Evolutionary conservation across 78 protist genomes (phyloP), one percentile per base, ranked within the genome.

Genomic region (Dictyostelium citrinum): DNA sequence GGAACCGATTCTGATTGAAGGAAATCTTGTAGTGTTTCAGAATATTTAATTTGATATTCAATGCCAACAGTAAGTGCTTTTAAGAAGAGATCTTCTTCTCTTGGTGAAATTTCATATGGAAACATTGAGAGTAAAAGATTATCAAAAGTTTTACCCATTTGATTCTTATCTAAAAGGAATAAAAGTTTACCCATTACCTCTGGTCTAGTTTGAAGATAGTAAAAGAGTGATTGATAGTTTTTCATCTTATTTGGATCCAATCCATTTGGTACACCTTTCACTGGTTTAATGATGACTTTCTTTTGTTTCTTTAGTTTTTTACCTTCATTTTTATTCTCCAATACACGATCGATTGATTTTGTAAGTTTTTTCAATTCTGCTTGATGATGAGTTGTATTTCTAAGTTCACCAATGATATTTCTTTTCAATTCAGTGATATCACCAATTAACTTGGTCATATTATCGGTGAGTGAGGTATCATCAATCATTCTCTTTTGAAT

Each of bases 21-120:
- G 41, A 88, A 61, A 12, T 88, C 86, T 22, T 60, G 80, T n/a
- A 88, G 29, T 0, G n/a, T 35, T 17, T 61, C 81, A 16, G 85
- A 49, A 2, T 60, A 16, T 27, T 35, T 33, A n/a, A 88, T 88
- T 49, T 88, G 93, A 39, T 88, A 88, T 33, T 88, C 93, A 58
- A 88, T 29, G 2, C 81, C 78, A 7, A 78, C 60, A 0, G 86
- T 46, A 0, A 88, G 1, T 3, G 86, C 82, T 29, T 35, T 76
- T 5, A 88, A 31, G 85, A 88, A 88, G 3, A 88, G 12, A 68
- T 88, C 93, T 10, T 88, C 93, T 78, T 88, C 93, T 27, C 93
- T 27, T 45, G 93, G 93, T 10, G 85, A 78, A 24, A 78, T 64
- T 58, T 88, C 93, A 35, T 79, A 88, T 37, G 93, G 93, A 68